Base-by-base conservation (phyloP, 306 rosid genomes). In the Cicer bijugum region DNA sequence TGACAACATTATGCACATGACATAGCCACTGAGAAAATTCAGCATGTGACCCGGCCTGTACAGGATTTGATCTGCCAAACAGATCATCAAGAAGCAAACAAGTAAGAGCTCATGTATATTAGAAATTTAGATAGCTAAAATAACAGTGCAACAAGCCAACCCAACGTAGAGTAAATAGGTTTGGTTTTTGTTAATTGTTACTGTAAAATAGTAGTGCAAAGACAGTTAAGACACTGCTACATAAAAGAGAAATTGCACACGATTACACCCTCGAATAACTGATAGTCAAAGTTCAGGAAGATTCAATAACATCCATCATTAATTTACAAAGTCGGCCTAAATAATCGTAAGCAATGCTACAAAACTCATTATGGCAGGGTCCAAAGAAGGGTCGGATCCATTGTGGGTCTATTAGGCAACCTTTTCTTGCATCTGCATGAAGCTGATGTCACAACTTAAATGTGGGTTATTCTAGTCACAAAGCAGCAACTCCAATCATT, bases 11-110 rank as follows among this genome's bases (percentile, higher is more conserved):
- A 79, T 91, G 97, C 71, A 88, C 97, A 75, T 86, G 89, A 67
- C 97, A 93, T 60, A 90, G 82, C 91, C 97, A 88, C 59, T 80
- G 87, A 66, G 94, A 83, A 74, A 89, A 85, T 78, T 91, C 97
- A 17, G 84, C 69, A 40, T 94, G 98, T 42, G 95, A 91, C 76
- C 94, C 96, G 14, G 81, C 81, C 70, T 84, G 86, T 69, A 89
- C 96, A 48, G 98, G 98, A 82, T 94, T 94, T 82, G 86, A 69
- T 81, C 96, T 91, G 91, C 74, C 80, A 75, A 76, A 68, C 56
- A 80, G 57, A 67, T 19, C 66, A 67, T 19, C 66, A 82, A 59
- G 15, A 37, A 77, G 78, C 12, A n/a, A 44, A 12, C 11, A 33
- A 43, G 62, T 60, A 37, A 40, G 42, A 37, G 52, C 45, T 56